phyloP scores from a whole-genome alignment of 2,329 filamentous ascomycete species.

The Hymenoscyphus occultus region DNA sequence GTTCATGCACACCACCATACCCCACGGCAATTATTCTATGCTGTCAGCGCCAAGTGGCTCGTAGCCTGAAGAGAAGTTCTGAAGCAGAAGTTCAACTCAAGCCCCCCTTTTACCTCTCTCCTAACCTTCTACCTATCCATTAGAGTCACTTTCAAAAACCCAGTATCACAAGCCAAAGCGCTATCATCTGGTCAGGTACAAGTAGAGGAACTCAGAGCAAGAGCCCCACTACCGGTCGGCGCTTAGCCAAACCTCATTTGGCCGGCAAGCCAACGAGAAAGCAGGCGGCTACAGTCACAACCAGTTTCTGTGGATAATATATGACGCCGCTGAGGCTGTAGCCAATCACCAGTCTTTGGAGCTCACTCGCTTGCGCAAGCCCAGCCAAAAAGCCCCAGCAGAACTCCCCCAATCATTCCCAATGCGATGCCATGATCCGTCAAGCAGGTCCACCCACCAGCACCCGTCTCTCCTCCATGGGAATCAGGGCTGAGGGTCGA shows the following conservation, averaged over 20 bases:
- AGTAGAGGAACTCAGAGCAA: neutral
- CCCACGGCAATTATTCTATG: neutral
- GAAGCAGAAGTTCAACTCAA: neutral
- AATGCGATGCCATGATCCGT: neutral
- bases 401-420: constrained; percentile 1
- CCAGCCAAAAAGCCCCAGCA: neutral
- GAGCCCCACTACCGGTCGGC: neutral
- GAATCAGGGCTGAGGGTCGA: constrained; percentile 23
- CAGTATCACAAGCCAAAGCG: neutral
- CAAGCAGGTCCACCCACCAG: constrained; percentile 4
- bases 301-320: neutral
- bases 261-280: neutral
- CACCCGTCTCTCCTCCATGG: constrained; percentile 12
- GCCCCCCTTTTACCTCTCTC: neutral
- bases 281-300: constrained; percentile 3
- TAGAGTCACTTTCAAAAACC: neutral
- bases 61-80: neutral
- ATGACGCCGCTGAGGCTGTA: neutral
- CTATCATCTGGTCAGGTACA: neutral
- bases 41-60: constrained; percentile 2
- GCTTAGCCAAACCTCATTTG: constrained; percentile 1
- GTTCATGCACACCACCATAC: neutral
- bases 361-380: constrained; percentile 1
- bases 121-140: neutral
- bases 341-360: constrained; percentile 1